Evolutionary conservation across 169 alveolate species (phyloP), one percentile per base, ranked within the genome.

Genomic region (Nephromyces sp.): DNA sequence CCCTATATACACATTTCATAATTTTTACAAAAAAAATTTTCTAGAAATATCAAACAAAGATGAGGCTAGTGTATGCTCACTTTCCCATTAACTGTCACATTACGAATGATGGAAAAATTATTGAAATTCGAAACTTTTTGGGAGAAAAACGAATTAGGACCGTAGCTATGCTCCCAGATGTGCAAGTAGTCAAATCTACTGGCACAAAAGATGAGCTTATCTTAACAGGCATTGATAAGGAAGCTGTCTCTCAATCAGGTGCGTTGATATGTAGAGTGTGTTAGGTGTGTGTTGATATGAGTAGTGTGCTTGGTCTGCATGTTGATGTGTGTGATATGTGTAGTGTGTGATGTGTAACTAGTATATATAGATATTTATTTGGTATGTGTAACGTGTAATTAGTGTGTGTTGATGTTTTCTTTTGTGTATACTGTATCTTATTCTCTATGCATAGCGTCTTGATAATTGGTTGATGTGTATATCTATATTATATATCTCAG

Each of bases 41-140:
- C 32, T 84, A 87, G 85, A 92, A 89, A 84, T 93, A 86, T 89
- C 97, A 95, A 86, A 96, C 95, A 90, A 97, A 96, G 93, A 96
- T 98, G 99, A 95, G 99, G 83, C 90, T 94, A 33, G 99, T 97
- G 61, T 95, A 95, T 79, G 98, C 99, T 43, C 99, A 98, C 87
- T 96, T 96, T 92, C 99, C 99, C 77, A 98, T 98, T 86, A 95
- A 96, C 87, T 92, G 94, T 30, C 90, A 90, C 88, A 90, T 96
- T 75, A 85, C 93, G 31, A 90, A 93, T 72, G 96, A 95, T 80
- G 98, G 97, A 53, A 86, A 81, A 72, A 85, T 92, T 66, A 92
- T 98, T 76, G 99, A 96, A 87, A 90, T 98, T 83, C 92, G 98
- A 76, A 96, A 96, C 93, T 98, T 95, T 89, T 86, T 98, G 85